phyloP scores from a whole-genome alignment of 2,329 filamentous ascomycete genomes.

The Verticillium isaacii region DNA sequence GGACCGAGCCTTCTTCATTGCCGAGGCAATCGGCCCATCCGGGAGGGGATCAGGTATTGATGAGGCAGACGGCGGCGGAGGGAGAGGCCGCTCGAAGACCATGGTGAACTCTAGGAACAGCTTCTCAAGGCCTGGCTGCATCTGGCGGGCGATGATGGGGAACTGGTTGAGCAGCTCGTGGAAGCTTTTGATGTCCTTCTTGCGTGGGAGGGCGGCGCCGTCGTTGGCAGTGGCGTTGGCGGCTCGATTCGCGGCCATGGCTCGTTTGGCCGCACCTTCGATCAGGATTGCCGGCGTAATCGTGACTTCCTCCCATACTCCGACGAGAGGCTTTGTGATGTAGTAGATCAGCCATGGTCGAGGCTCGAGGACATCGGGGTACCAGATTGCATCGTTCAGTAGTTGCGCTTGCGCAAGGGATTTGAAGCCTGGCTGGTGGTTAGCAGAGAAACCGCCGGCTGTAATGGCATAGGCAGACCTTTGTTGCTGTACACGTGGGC shows the following conservation, averaged over 20 bases:
- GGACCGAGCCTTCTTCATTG: constrained; percentile 51
- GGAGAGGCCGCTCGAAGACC: constrained; percentile 79
- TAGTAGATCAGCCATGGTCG: constrained; percentile 97
- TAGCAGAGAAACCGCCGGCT: not conserved
- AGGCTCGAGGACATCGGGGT: constrained; percentile 81
- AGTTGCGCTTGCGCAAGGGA: constrained; percentile 84
- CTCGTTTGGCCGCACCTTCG: constrained; percentile 33
- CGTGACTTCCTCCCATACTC: constrained; percentile 71
- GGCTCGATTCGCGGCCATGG: constrained; percentile 29
- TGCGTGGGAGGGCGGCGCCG: constrained; percentile 50
- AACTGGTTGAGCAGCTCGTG: constrained; percentile 86
- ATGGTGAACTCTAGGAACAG: constrained; percentile 85
- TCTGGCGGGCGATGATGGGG: constrained; percentile 91
- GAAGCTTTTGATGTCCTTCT: constrained; percentile 90
- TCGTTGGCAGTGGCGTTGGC: constrained; percentile 35
- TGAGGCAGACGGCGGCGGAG: constrained; percentile 62
- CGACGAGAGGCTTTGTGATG: constrained; percentile 84
- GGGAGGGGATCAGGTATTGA: constrained; percentile 55
- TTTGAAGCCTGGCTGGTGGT: constrained; percentile 70
- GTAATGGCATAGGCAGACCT: constrained; percentile 45
- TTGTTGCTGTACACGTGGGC: constrained; percentile 93
- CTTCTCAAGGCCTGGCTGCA: constrained; percentile 87
- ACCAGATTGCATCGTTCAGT: constrained; percentile 79
- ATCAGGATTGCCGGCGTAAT: constrained; percentile 62
- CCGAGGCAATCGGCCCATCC: constrained; percentile 50